Conservation (phyloP, 441 rosid species). For the Gossypium armourianum region DNA sequence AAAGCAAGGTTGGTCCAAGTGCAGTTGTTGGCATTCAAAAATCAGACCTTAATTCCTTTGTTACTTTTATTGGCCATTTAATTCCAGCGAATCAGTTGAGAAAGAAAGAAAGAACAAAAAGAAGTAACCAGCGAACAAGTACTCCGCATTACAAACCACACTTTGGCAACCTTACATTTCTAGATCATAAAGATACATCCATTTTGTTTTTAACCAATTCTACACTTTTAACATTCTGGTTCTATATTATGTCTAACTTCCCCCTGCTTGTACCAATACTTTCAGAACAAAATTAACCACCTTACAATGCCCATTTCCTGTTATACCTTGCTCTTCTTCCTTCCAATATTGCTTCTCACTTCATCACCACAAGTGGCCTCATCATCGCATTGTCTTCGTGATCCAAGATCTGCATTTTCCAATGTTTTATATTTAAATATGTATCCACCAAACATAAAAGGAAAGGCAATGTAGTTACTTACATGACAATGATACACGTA, state of each 20-base stretch:
- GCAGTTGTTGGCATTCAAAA: background rate
- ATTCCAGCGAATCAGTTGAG: background rate
- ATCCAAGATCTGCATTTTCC: slow-evolving; percentile 8
- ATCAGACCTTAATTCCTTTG: background rate
- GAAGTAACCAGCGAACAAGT: background rate
- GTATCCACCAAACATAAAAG: background rate
- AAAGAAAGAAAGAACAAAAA: background rate
- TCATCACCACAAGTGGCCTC: slow-evolving; percentile 9
- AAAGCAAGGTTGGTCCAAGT: background rate
- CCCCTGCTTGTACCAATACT: background rate
- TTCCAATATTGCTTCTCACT: background rate
- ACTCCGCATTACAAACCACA: background rate
- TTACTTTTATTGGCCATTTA: background rate
- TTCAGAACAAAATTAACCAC: no score
- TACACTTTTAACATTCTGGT: background rate
- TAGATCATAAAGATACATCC: background rate
- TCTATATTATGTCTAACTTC: background rate
- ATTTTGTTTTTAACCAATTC: background rate
- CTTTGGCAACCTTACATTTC: background rate
- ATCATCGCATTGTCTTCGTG: slow-evolving; percentile 15
- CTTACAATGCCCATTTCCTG: no score
- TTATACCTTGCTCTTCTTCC: no score
- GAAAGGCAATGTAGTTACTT: slow-evolving; percentile 20
- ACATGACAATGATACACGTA: slow-evolving; percentile 95
- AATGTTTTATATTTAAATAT: background rate